Evolutionary conservation across 2,329 filamentous ascomycete species (phyloP), one percentile per base, ranked within the genome.

Genomic region (Pseudovirgaria hyperparasitica): DNA sequence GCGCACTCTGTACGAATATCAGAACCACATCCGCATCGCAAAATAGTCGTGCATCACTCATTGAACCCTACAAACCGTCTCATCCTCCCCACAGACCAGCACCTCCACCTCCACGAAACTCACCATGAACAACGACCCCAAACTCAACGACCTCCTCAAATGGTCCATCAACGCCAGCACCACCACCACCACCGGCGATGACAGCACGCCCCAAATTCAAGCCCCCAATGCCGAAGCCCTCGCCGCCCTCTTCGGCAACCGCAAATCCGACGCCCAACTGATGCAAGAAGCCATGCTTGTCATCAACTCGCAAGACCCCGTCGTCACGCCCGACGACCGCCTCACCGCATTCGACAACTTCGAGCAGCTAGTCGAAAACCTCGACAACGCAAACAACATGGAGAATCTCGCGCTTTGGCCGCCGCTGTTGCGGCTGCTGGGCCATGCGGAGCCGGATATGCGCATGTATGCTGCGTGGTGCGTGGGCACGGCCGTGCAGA

Each of bases 331-430:
- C 11, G 39, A 59, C 6, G 67, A 77, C 30, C 84, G 82, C 53
- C 58, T 92, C 28, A 70, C 76, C 31, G 86, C 86, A 19, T 92
- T 92, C 56, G 86, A 93, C 67, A 93, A 94, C 60, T 79, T 94
- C 36, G 86, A 93, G 60, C 82, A 92, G 55, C 65, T 93, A 32
- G 78, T 94, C 44, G 85, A 94, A 62, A 75, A 72, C 36, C 73
- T 96, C 42, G 90, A 98, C 65, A 98, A 98, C 54, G 87, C 90
- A 32, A 98, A 96, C 63, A 92, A 94, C 58, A 70, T 98, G 41
- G 75, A 75, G 38, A 70, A 70, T 16, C 61, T 94, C 12, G 68
- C 69, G 5, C 65, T 96, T 17, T 98, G 90, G 90, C 68, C 70
- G 8, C 82, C 82, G 7, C 63, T 98, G 20, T 62, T 94, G 8